These are phyloP conservation scores for Fragaria nilgerrensis DNA, from an alignment of 306 rosid genomes.

Conservation along the genomic window DNA sequence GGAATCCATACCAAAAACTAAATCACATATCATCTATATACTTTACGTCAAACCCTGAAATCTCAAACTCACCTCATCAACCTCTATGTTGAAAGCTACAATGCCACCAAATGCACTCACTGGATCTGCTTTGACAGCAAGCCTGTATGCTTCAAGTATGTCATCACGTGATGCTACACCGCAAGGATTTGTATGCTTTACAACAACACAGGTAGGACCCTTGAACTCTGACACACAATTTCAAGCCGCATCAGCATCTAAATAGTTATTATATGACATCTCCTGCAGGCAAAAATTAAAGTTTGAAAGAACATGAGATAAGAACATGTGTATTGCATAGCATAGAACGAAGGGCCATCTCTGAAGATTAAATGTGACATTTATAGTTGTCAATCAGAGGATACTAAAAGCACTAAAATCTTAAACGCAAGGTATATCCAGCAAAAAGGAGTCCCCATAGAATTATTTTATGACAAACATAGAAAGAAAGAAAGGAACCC, in stretches of 20 bases:
- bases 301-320: not conserved
- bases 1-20: not conserved
- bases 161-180: constrained; percentile 92
- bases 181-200: constrained; percentile 94
- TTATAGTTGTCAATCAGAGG: not conserved
- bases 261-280: constrained; percentile 88
- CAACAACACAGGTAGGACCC: constrained; percentile 81
- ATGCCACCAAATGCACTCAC: constrained; percentile 98
- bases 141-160: constrained; percentile 86
- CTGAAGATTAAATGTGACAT: not conserved
- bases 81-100: constrained; percentile 81
- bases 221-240: constrained; percentile 83
- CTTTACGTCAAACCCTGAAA: not conserved
- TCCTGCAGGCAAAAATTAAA: constrained; percentile 52
- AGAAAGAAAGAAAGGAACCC: too few relatives aligned
- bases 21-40: not conserved
- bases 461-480: too few relatives aligned
- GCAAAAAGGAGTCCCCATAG: too few relatives aligned
- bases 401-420: not conserved
- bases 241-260: constrained; percentile 98
- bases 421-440: too few relatives aligned
- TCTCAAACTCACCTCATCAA: constrained; percentile 70
- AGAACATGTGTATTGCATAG: not conserved
- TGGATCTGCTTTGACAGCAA: constrained; percentile 89
- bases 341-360: not conserved